phyloP scores from a whole-genome alignment of 352 stramenopile genomes.

The Phytophthora sp. region DNA sequence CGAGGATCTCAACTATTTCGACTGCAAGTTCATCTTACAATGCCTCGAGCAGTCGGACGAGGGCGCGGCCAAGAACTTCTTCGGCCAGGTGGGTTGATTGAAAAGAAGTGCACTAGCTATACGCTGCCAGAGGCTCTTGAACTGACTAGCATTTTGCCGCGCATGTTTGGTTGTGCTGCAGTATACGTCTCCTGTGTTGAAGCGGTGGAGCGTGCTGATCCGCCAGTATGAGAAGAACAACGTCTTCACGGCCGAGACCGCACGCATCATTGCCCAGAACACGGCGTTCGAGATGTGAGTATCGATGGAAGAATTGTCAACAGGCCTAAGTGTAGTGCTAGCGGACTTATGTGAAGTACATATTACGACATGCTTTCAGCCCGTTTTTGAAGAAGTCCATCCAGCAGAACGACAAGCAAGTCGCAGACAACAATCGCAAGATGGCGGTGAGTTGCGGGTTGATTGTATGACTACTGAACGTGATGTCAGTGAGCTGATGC shows the following conservation, averaged over 20 bases:
- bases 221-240: conserved; percentile 84
- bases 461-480: background rate
- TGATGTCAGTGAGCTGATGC: background rate
- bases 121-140: background rate
- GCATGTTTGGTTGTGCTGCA: conserved; percentile 18
- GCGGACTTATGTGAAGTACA: conserved; percentile 1
- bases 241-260: conserved; percentile 74
- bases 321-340: background rate
- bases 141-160: background rate
- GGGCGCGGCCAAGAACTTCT: conserved; percentile 71
- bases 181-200: conserved; percentile 81
- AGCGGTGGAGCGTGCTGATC: conserved; percentile 70
- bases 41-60: conserved; percentile 70
- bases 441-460: conserved; percentile 47
- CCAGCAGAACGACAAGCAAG: conserved; percentile 83
- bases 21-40: conserved; percentile 74
- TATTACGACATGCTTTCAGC: conserved; percentile 38
- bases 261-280: conserved; percentile 77
- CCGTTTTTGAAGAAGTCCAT: conserved; percentile 81
- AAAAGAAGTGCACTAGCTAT: background rate
- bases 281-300: conserved; percentile 80
- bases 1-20: conserved; percentile 77
- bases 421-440: conserved; percentile 83
- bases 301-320: background rate
- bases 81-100: conserved; percentile 56